Base-by-base conservation (phyloP, 306 rosid species). In the Acacia confusa region DNA sequence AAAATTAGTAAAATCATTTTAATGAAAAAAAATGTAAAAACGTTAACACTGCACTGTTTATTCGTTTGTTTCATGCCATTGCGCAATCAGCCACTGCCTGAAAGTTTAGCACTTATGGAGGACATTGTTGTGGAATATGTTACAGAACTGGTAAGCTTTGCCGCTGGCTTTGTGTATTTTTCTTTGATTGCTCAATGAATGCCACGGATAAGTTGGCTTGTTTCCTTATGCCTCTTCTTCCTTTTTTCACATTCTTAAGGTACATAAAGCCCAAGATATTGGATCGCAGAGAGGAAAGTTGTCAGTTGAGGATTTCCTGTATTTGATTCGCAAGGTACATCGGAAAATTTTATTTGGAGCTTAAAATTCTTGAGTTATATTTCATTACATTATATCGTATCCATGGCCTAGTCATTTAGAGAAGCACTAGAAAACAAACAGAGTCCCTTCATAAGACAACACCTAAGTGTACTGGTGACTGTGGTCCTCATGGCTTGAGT, bases 281-380 rank as follows among this genome's bases (percentile, higher is more conserved):
- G 97, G 99, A 79, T 92, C 98, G 19, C 94, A 85, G 85, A 85
- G 97, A 79, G 98, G 99, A 83, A 95, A 93, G 88, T 83, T 95
- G 53, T 85, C 97, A 4, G 99, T 92, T 77, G 97, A 95, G 72
- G 98, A 95, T 85, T 93, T 95, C 76, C 89, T 95, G 73, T 90
- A 93, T 87, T 81, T 93, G 79, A 92, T 95, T 81, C 98, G 96
- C 85, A 95, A 93, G 97, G 98, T 93, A 88, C 79, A 52, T 63
- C 6, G 43, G 75, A 19, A 20, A 25, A 16, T 12, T 60, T 24
- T 75, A 38, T 50, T 5, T 17, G 57, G 52, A 70, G 74, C 55
- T 71, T 43, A 2, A 58, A 74, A 53, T 43, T 20, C 52, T 60
- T 38, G 50, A 14, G 63, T 40, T 44, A 13, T 80, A 40, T 77